Evolutionary conservation across 176 grass and related monocot genomes (phyloP).

Genomic region (Eragrostis nindensis): DNA sequence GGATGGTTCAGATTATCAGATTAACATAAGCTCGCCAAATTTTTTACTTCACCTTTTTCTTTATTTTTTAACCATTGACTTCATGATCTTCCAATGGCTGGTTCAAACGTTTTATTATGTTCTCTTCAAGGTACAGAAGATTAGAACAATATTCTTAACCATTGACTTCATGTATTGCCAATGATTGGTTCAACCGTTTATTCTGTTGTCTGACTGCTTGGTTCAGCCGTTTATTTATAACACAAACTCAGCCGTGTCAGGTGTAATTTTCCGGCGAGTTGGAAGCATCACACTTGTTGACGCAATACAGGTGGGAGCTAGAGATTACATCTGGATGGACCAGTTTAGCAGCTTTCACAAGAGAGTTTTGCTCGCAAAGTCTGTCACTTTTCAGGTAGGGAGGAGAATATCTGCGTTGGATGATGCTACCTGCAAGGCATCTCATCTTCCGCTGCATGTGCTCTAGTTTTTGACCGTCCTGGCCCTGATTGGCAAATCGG

Average conservation of each 20-base stretch:
- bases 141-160: no score
- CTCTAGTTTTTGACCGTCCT: background rate
- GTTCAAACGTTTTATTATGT: background rate
- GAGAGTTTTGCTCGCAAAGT: background rate
- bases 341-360: background rate
- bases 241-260: no score
- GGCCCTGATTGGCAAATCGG: background rate
- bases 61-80: background rate
- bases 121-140: no score
- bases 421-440: slow-evolving; percentile 27
- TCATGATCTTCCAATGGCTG: background rate
- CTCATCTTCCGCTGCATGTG: background rate
- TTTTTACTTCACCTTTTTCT: background rate
- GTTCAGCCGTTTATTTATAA: no score
- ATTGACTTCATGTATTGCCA: no score
- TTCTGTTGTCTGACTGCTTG: no score
- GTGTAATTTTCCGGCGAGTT: background rate
- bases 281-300: background rate
- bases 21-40: background rate
- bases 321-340: background rate
- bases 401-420: slow-evolving; percentile 6
- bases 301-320: background rate
- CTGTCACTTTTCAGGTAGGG: background rate
- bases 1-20: background rate
- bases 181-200: no score